Conservation (phyloP, 2,329 filamentous ascomycete species). For the Fusarium verrucosum region DNA sequence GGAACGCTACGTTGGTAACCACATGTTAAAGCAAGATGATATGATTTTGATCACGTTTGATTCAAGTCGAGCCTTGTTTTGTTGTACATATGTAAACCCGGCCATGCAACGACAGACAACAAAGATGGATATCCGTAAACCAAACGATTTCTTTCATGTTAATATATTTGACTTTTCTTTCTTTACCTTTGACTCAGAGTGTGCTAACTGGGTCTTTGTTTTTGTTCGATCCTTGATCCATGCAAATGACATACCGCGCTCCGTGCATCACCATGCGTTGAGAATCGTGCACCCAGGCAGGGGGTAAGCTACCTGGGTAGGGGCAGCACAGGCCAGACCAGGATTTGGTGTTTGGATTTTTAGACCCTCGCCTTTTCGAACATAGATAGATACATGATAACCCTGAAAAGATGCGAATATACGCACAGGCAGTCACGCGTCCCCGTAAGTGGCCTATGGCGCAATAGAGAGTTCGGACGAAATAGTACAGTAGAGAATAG, state of each 20-base stretch:
- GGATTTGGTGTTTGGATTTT: neutral
- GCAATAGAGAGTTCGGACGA: slow-evolving; percentile 2
- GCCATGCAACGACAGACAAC: neutral
- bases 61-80: neutral
- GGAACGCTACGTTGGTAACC: neutral
- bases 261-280: slow-evolving; percentile 4
- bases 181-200: neutral
- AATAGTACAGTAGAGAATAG: neutral
- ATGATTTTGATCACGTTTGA: neutral
- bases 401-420: slow-evolving; percentile 4
- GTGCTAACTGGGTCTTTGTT: neutral
- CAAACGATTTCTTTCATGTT: neutral
- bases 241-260: slow-evolving; percentile 17
- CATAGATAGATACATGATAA: too few species aligned
- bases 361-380: too few species aligned
- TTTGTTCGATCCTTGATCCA: slow-evolving; percentile 25
- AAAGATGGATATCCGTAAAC: neutral
- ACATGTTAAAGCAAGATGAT: slow-evolving; percentile 6
- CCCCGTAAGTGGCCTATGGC: neutral
- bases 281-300: slow-evolving; percentile 14
- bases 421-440: slow-evolving; percentile 2
- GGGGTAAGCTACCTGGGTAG: too few species aligned
- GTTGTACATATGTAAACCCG: neutral
- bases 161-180: neutral
- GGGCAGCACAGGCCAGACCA: neutral